A percentile compares a stretch with the other conserved stretches of the same genome.
Conservation (phyloP, 257 asterid species). For the Gardenia jasminoides region DNA sequence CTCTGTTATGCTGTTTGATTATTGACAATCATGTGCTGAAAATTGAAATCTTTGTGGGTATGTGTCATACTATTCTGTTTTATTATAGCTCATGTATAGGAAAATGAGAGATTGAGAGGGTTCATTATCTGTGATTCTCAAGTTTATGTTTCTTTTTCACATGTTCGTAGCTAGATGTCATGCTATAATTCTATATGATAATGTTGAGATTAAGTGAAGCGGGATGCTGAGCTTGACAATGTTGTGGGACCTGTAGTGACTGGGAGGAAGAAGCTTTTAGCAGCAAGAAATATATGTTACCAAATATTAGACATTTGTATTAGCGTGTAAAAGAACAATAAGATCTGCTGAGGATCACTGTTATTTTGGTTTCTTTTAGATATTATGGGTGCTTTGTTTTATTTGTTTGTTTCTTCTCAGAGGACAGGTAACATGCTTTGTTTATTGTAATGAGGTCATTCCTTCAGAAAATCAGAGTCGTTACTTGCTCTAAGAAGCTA, state of each 20-base stretch:
- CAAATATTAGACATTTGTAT: too few relatives aligned
- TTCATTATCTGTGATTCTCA: background rate
- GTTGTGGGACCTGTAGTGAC: background rate
- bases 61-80: background rate
- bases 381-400: too few relatives aligned
- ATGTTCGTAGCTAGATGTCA: background rate
- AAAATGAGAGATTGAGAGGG: background rate
- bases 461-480: too few relatives aligned
- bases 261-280: background rate
- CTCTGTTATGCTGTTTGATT: background rate
- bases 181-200: background rate
- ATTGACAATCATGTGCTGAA: background rate
- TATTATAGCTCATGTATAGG: background rate
- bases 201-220: background rate
- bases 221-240: background rate
- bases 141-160: background rate
- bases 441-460: background rate
- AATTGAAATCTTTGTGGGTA: background rate
- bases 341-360: too few relatives aligned
- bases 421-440: too few relatives aligned
- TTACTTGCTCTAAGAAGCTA: too few relatives aligned
- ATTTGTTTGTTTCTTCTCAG: too few relatives aligned
- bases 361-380: too few relatives aligned
- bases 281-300: too few relatives aligned
- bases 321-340: too few relatives aligned